A percentile compares a stretch with the other conserved stretches of the same genome.
Conservation (phyloP, 163 green algal genomes). For the Trebouxia gelatinosa region DNA sequence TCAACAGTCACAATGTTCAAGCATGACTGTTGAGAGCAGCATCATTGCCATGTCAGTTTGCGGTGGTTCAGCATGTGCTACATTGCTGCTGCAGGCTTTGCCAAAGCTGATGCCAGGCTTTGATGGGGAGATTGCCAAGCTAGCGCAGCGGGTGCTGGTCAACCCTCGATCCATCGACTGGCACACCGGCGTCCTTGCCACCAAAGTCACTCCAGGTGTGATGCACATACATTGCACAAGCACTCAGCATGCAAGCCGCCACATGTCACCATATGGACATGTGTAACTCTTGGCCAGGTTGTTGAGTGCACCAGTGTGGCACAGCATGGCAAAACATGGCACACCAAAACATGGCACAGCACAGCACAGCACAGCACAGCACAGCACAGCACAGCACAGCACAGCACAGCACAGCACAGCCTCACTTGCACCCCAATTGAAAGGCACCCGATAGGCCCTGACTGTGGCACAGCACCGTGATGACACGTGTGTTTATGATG, state of each 20-base stretch:
- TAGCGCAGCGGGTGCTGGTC: slow-evolving; percentile 95
- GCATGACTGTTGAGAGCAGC: neutral
- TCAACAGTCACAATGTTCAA: neutral
- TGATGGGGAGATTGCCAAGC: slow-evolving; percentile 93
- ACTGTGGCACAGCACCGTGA: too few relatives aligned
- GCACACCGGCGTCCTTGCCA: slow-evolving; percentile 86
- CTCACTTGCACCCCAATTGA: too few relatives aligned
- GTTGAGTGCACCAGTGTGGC: neutral
- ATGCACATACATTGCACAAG: too few relatives aligned
- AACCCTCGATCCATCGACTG: slow-evolving; percentile 93
- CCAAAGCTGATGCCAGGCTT: slow-evolving; percentile 98
- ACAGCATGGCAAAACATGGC: neutral
- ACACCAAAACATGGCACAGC: neutral
- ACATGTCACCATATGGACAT: neutral
- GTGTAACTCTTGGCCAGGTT: neutral
- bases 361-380: neutral
- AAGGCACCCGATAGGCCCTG: too few relatives aligned
- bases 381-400: too few relatives aligned
- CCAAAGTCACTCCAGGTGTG: slow-evolving; percentile 70
- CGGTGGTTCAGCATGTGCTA: neutral
- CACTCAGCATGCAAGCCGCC: too few relatives aligned
- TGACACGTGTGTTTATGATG: too few relatives aligned
- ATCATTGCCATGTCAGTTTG: too few relatives aligned
- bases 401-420: too few relatives aligned
- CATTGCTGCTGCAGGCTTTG: slow-evolving; percentile 69